Conservation (phyloP, 2,329 filamentous ascomycete species). For the Corynespora cassiicola region DNA sequence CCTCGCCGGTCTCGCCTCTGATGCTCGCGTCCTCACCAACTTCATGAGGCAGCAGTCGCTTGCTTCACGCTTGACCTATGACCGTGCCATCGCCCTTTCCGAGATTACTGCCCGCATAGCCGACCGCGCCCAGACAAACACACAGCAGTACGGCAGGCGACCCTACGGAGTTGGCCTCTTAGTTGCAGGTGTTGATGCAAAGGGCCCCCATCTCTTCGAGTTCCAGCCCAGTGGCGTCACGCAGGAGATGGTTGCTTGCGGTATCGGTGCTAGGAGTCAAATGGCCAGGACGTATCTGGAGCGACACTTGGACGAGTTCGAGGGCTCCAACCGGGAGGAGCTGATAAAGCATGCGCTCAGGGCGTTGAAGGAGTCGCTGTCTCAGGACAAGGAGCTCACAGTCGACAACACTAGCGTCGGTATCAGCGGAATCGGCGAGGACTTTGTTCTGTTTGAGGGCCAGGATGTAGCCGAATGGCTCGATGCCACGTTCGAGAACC, state of each 20-base stretch:
- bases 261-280: slow-evolving; percentile 93
- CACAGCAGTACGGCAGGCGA: slow-evolving; percentile 94
- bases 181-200: slow-evolving; percentile 91
- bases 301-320: slow-evolving; percentile 85
- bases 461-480: slow-evolving; percentile 86
- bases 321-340: slow-evolving; percentile 77
- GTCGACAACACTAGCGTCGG: slow-evolving; percentile 96
- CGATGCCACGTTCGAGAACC: slow-evolving; percentile 68
- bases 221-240: slow-evolving; percentile 97
- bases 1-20: slow-evolving; percentile 94
- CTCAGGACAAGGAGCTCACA: slow-evolving; percentile 96
- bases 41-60: slow-evolving; percentile 99
- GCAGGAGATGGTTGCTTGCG: slow-evolving; percentile 95
- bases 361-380: slow-evolving; percentile 92
- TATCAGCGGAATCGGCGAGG: slow-evolving; percentile 78
- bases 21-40: slow-evolving; percentile 98
- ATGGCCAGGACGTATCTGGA: slow-evolving; percentile 98
- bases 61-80: slow-evolving; percentile 93
- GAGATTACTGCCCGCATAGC: slow-evolving; percentile 91
- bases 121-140: slow-evolving; percentile 96
- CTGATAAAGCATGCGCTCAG: slow-evolving; percentile 88
- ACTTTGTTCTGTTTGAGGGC: slow-evolving; percentile 90
- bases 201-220: slow-evolving; percentile 94
- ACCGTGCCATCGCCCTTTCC: slow-evolving; percentile 87
- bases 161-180: slow-evolving; percentile 95